Conservation (phyloP, 768 basidiomycete genomes). For the Sporobolomyces phaffii region DNA sequence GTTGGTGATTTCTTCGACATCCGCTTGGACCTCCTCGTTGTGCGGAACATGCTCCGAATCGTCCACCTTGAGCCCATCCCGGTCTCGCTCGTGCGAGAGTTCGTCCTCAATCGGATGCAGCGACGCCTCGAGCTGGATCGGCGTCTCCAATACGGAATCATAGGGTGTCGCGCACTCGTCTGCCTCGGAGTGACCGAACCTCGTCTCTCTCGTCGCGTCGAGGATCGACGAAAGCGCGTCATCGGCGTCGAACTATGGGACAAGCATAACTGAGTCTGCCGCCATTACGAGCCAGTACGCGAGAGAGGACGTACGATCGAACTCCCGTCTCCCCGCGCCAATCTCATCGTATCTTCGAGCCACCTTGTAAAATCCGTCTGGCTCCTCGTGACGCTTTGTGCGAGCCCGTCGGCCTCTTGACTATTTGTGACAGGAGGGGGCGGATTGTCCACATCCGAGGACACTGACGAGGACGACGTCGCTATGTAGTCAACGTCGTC, state of each 20-base stretch:
- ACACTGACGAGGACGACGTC: neutral
- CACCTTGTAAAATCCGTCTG: conserved; percentile 25
- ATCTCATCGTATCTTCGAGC: conserved; percentile 14
- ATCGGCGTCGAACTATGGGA: conserved; percentile 15
- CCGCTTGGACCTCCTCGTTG: neutral
- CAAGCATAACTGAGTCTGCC: neutral
- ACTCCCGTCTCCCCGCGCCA: neutral
- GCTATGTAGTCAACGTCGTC: neutral
- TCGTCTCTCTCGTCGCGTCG: conserved; percentile 17
- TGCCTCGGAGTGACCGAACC: neutral
- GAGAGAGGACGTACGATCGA: conserved; percentile 9
- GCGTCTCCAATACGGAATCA: neutral
- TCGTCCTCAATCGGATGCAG: neutral
- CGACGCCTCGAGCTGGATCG: neutral
- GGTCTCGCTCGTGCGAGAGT: neutral
- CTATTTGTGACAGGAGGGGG: conserved; percentile 12
- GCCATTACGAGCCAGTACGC: no score
- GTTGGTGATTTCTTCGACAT: no score
- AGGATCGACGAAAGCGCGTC: conserved; percentile 25
- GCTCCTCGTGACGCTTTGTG: conserved; percentile 14
- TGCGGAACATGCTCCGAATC: neutral
- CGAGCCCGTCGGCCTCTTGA: conserved; percentile 15
- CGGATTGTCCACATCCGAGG: neutral
- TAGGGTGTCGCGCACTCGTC: neutral
- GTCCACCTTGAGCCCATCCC: neutral